These are phyloP conservation scores for Ogataea nitratoaversa DNA, from an alignment of 805 yeast species.

Conservation along the genomic window DNA sequence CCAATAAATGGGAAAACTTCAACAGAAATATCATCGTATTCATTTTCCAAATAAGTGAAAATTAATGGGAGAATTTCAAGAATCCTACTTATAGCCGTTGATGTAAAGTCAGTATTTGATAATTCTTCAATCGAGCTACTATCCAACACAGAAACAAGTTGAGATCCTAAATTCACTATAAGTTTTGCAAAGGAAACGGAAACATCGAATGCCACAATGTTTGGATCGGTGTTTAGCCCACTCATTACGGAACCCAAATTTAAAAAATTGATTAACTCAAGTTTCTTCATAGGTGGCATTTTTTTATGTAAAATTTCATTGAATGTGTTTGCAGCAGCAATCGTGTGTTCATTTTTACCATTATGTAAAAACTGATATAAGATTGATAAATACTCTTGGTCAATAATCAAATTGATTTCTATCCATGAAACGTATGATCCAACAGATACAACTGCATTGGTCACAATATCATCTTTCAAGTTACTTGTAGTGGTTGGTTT, in stretches of 20 bases:
- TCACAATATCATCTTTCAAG: conserved; percentile 43
- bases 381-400: conserved; percentile 49
- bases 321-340: conserved; percentile 53
- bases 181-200: conserved; percentile 70
- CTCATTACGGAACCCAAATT: conserved; percentile 56
- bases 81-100: conserved; percentile 41
- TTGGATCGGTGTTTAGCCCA: conserved; percentile 33
- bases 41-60: conserved; percentile 68
- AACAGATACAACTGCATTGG: conserved; percentile 56
- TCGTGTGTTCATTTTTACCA: conserved; percentile 40
- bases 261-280: conserved; percentile 64
- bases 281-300: conserved; percentile 51
- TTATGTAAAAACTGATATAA: conserved; percentile 52
- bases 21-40: conserved; percentile 81
- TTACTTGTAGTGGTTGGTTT: conserved; percentile 17
- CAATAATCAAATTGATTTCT: conserved; percentile 70
- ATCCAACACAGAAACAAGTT: conserved; percentile 67
- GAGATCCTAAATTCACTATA: conserved; percentile 68
- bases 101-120: conserved; percentile 35
- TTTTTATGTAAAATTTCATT: conserved; percentile 53
- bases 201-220: conserved; percentile 59
- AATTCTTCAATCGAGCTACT: conserved; percentile 34
- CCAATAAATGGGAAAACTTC: conserved; percentile 81
- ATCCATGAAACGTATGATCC: conserved; percentile 94
- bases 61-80: conserved; percentile 67